A percentile compares a stretch with the other conserved stretches of the same genome.
phyloP scores from a whole-genome alignment of 805 yeast genomes.

The Saccharomycopsis sp. region DNA sequence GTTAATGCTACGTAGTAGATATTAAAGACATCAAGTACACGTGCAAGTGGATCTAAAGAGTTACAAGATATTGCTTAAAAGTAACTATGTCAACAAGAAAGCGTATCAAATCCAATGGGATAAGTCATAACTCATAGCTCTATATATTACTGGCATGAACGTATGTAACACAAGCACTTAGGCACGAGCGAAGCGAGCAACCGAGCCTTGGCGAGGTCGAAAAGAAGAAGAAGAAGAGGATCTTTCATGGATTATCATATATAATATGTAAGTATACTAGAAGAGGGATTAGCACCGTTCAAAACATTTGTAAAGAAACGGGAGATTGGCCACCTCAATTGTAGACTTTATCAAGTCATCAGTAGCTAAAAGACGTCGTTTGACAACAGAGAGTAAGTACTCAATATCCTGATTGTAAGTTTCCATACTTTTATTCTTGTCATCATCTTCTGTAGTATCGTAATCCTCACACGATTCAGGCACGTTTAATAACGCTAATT shows the following conservation, averaged over 20 bases:
- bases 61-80: too few relatives aligned
- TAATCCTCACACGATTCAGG: slow-evolving; percentile 45
- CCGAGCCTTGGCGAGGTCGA: too few relatives aligned
- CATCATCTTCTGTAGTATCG: slow-evolving; percentile 22
- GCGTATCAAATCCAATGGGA: too few relatives aligned
- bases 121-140: too few relatives aligned
- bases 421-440: slow-evolving; percentile 24
- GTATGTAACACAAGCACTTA: too few relatives aligned
- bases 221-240: too few relatives aligned
- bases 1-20: too few relatives aligned
- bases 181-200: too few relatives aligned
- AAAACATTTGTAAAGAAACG: slow-evolving; percentile 85
- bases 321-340: slow-evolving; percentile 83
- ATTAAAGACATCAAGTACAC: too few relatives aligned
- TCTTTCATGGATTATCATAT: background rate
- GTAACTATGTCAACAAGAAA: too few relatives aligned
- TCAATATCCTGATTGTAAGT: slow-evolving; percentile 41
- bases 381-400: slow-evolving; percentile 57
- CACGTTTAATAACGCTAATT: slow-evolving; percentile 65
- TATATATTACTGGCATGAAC: too few relatives aligned
- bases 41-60: too few relatives aligned
- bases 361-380: slow-evolving; percentile 60
- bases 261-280: slow-evolving; percentile 1
- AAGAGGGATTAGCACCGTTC: slow-evolving; percentile 62
- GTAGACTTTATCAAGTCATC: slow-evolving; percentile 44